Evolutionary conservation across 2,329 filamentous ascomycete genomes (phyloP), one percentile per base, ranked within the genome.

Genomic region (Cladophialophora psammophila): DNA sequence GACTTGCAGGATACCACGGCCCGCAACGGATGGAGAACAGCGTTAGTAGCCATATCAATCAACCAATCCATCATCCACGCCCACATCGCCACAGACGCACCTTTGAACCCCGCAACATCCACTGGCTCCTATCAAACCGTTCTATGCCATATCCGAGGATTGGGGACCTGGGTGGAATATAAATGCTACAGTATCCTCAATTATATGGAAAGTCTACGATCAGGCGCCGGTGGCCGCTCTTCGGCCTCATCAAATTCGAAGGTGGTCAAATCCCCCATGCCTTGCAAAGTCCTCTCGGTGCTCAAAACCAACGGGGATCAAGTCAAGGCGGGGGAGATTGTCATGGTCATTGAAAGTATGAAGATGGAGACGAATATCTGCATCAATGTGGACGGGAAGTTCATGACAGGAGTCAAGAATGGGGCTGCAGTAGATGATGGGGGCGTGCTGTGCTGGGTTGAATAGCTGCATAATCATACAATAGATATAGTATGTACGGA

Each of bases 291-390:
- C 1, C 69, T 80, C 31, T 72, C 67, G 2, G 66, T 79, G 0
- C 53, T 76, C 56, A 78, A 76, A 64, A 71, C 75, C 36, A 72
- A 74, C 48, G 76, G 75, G 2, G 76, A 77, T 5, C 52, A 72
- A 2, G 75, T 79, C 9, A 72, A 75, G 18, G 69, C 69, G 4
- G 78, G 78, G 0, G 76, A 78, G 4, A 69, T 68, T 0, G 76
- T 77, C 1, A 76, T 78, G 74, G 74, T 78, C 0, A 73, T 78
- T 59, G 77, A 82, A 73, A 81, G 80, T 55, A 83, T 82, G 80
- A 83, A 79, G 73, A 80, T 78, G 78, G 78, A 79, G 67, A 76
- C 78, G 36, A 78, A 70, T 20, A 77, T 79, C 36, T 64, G 70
- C 12, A 74, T 72, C 5, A 63, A 72, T 1, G 71, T 63, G 3